phyloP scores from a whole-genome alignment of 106 monocot species.

The Apostasia ramifera region DNA sequence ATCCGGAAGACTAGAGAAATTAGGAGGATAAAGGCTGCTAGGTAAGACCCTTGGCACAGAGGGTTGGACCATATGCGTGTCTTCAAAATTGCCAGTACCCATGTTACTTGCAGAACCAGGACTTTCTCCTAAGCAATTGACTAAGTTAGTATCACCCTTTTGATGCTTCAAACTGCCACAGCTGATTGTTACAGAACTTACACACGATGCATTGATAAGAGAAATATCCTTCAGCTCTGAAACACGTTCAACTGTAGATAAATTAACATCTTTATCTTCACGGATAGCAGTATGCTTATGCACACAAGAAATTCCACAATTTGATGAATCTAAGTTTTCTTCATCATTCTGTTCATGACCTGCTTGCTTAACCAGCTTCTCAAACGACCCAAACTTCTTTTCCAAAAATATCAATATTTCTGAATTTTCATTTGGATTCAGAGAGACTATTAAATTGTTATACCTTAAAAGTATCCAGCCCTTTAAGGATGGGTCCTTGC shows the following conservation, averaged over 20 bases:
- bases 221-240: constrained; percentile 17
- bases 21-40: constrained; percentile 7
- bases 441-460: constrained; percentile 40
- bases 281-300: constrained; percentile 10
- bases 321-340: constrained; percentile 24
- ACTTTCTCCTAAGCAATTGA: constrained; percentile 16
- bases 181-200: constrained; percentile 20
- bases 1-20: constrained; percentile 10
- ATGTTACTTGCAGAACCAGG: constrained; percentile 5
- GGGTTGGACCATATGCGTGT: constrained; percentile 14
- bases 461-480: constrained; percentile 62
- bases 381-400: constrained; percentile 48
- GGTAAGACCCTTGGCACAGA: constrained; percentile 4
- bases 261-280: constrained; percentile 15
- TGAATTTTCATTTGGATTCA: constrained; percentile 18
- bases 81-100: constrained; percentile 13
- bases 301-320: constrained; percentile 6
- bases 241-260: constrained; percentile 22
- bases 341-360: constrained; percentile 24
- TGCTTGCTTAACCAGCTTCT: constrained; percentile 27
- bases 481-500: constrained; percentile 52
- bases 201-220: constrained; percentile 10
- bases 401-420: constrained; percentile 51
- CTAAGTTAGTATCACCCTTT: not conserved
- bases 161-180: constrained; percentile 18